Conservation (phyloP, 768 basidiomycete genomes). For the Pleurotus ostreatus region DNA sequence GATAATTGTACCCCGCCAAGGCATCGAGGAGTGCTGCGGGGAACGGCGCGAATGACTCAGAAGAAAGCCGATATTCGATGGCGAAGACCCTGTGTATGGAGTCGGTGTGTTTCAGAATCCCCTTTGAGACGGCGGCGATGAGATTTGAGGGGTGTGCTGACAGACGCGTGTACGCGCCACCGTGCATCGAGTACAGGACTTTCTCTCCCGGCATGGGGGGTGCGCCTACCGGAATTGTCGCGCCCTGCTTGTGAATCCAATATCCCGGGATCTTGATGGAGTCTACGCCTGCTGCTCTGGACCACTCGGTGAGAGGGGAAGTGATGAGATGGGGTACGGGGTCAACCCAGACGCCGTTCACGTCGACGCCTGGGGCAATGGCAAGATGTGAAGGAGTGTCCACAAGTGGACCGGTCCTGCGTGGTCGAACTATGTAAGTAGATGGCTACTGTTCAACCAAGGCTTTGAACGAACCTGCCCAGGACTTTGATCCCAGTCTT, state of each 20-base stretch:
- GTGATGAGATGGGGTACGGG: slow-evolving; percentile 36
- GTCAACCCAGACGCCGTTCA: slow-evolving; percentile 48
- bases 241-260: slow-evolving; percentile 45
- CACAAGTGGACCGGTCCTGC: background rate
- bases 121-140: slow-evolving; percentile 40
- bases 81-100: slow-evolving; percentile 48
- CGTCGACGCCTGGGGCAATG: slow-evolving; percentile 33
- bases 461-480: slow-evolving; percentile 21
- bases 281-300: slow-evolving; percentile 31
- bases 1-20: slow-evolving; percentile 69
- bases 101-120: slow-evolving; percentile 41
- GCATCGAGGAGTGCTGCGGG: slow-evolving; percentile 74
- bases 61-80: slow-evolving; percentile 70
- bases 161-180: slow-evolving; percentile 51
- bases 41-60: slow-evolving; percentile 52
- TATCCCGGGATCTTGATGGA: slow-evolving; percentile 51
- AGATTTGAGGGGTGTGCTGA: slow-evolving; percentile 55
- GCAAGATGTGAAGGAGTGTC: slow-evolving; percentile 33
- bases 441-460: background rate
- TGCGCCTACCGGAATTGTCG: slow-evolving; percentile 28
- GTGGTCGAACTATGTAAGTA: background rate
- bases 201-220: slow-evolving; percentile 47
- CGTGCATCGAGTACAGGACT: slow-evolving; percentile 60
- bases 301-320: slow-evolving; percentile 39
- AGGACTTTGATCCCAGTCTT: slow-evolving; percentile 24